A percentile compares a stretch with the other conserved stretches of the same genome.
These are phyloP conservation scores for Suillus americanus DNA, from an alignment of 768 basidiomycete species.

Conservation along the genomic window DNA sequence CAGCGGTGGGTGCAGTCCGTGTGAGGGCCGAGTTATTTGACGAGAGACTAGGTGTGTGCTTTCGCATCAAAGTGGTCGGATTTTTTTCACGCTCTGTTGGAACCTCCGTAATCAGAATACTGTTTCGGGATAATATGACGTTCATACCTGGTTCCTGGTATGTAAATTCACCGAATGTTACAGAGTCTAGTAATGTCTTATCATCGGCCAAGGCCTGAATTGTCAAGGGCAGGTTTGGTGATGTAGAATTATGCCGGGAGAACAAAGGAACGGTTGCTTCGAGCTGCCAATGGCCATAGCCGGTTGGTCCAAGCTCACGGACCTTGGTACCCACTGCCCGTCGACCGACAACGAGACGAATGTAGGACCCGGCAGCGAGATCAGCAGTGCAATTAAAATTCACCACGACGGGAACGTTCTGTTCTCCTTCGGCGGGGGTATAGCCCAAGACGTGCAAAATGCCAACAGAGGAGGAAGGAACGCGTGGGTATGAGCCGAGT, in stretches of 20 bases:
- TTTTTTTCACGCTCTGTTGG: constrained; percentile 12
- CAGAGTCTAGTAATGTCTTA: constrained; percentile 56
- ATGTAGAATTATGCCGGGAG: constrained; percentile 36
- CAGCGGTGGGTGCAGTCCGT: background rate
- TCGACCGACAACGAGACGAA: constrained; percentile 73
- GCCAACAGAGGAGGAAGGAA: constrained; percentile 47
- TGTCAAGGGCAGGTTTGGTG: constrained; percentile 51
- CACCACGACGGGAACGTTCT: constrained; percentile 63
- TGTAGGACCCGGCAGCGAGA: constrained; percentile 40
- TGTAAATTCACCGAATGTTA: constrained; percentile 71
- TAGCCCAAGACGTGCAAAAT: constrained; percentile 68
- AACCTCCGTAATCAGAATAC: background rate
- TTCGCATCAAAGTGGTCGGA: background rate
- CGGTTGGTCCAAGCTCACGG: constrained; percentile 44
- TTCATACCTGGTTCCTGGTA: constrained; percentile 52
- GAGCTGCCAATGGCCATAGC: constrained; percentile 62
- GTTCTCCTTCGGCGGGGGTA: constrained; percentile 61
- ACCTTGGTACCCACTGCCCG: constrained; percentile 71
- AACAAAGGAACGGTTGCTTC: constrained; percentile 60
- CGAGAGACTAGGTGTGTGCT: constrained; percentile 2
- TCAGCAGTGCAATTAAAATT: constrained; percentile 39
- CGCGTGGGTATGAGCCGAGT: constrained; percentile 19
- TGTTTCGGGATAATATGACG: background rate
- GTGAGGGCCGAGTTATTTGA: background rate
- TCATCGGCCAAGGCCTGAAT: constrained; percentile 62